Conservation (phyloP, 805 yeast genomes). For the Wickerhamomyces kurtzmanii region DNA sequence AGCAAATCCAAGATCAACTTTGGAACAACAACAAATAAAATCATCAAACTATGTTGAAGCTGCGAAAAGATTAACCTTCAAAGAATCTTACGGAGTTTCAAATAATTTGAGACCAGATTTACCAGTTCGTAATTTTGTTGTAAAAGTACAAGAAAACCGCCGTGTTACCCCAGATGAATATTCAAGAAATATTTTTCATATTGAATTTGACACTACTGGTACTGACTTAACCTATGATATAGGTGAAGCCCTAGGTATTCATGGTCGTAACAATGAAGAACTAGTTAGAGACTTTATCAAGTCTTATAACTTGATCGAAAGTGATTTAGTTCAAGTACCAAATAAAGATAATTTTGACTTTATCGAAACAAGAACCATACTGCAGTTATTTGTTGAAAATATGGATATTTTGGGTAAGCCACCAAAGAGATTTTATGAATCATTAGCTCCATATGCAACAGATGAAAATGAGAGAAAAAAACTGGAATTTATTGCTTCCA, state of each 20-base stretch:
- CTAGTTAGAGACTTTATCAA: constrained; percentile 61
- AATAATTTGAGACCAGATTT: constrained; percentile 77
- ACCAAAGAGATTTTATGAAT: constrained; percentile 87
- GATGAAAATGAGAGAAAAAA: constrained; percentile 57
- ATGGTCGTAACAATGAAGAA: constrained; percentile 69
- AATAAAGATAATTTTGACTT: constrained; percentile 50
- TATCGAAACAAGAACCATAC: constrained; percentile 67
- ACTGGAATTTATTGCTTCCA: constrained; percentile 54
- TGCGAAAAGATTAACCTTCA: constrained; percentile 66
- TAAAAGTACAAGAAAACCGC: constrained; percentile 84
- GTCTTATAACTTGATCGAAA: constrained; percentile 62
- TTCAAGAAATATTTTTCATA: constrained; percentile 92
- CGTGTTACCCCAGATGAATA: constrained; percentile 86
- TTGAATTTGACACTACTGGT: constrained; percentile 85
- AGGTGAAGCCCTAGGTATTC: constrained; percentile 95
- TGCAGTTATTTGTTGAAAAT: constrained; percentile 72
- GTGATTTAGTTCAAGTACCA: constrained; percentile 61
- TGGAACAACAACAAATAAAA: constrained; percentile 31
- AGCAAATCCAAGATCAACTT: constrained; percentile 44
- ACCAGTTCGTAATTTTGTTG: constrained; percentile 75
- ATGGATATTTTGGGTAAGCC: constrained; percentile 92
- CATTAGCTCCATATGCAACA: constrained; percentile 62
- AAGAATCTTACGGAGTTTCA: constrained; percentile 62
- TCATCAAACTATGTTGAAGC: constrained; percentile 35
- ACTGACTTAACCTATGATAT: constrained; percentile 87